Evolutionary conservation across 768 basidiomycete species (phyloP), one percentile per base, ranked within the genome.

Genomic region (Tricholoma bakamatsutake): DNA sequence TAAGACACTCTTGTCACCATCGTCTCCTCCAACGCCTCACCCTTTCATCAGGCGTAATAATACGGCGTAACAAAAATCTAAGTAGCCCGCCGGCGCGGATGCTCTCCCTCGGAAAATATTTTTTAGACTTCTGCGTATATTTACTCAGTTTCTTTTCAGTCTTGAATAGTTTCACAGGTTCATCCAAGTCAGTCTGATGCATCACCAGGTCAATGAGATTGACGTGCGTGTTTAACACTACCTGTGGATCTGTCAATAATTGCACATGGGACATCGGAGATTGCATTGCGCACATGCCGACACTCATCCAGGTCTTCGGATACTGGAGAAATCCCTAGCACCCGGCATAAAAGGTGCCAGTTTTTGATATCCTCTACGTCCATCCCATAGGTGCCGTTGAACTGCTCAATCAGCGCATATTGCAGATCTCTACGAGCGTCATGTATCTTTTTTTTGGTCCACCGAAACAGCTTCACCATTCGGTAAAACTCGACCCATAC

Each of bases 41-140:
- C 39, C 1, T 11, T 11, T 35, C 9, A 5, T 40, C 7, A 13
- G 46, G 30, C 3, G 61, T 9, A 6, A 51, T 9, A 21, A 62
- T 60, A 2, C 52, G 37, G 11, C 61, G 55, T 18, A 64, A 51
- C 15, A 64, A 51, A 21, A 46, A 61, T 18, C 45, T 59, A n/a
- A 62, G 52, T 2, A 62, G 7, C 4, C 63, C 59, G 9, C 60
- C 56, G 15, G 60, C 59, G 2, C 54, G n/a, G 1, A 54, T 47
- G 27, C 54, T 47, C 3, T 45, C 51, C 13, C 37, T 48, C 3
- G 59, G 60, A 35, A 62, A 60, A 18, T 51, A 33, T 50, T 62
- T 62, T 8, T 42, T 21, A 3, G 28, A 37, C 2, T 10, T 13
- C 15, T 28, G 6, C 2, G 59, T 61, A 31, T 64, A 64, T 24